Base-by-base conservation (phyloP, 2,329 filamentous ascomycete species). In the Zymoseptoria pseudotritici region DNA sequence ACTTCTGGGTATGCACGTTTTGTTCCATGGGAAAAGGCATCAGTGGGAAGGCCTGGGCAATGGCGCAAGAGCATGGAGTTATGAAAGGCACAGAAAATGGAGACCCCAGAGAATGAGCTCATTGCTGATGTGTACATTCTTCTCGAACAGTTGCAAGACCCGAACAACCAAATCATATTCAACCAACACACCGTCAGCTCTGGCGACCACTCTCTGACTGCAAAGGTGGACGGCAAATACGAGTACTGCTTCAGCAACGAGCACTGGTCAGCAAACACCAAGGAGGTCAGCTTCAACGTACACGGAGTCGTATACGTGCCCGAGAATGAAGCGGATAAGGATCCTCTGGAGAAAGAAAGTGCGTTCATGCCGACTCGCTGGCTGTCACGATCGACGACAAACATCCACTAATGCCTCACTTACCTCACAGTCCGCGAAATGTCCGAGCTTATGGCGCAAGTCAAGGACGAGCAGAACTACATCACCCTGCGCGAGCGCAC, bases 191-290 rank as follows among this genome's bases (percentile, higher is more conserved):
- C 85, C 61, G 84, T 94, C 61, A 92, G 92, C 64, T 92, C 89
- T 69, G 94, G 94, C 73, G 93, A 97, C 77, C 91, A 95, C 80
- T 90, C 90, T 60, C 97, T 99, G 78, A 88, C 86, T 49, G 92
- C 94, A 56, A 80, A 83, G 69, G 79, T 86, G 72, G 92, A 99
- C 75, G 94, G 94, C 66, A 91, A 89, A 78, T 97, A 89, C 80
- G 81, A 84, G 60, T 99, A 99, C 85, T 99, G 94, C 85, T 99
- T 99, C 80, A 95, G 94, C 78, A 99, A 99, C 78, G 93, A 97
- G 81, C 88, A 94, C 76, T 99, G 93, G 91, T 90, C 90, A 61
- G 91, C 92, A 61, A 91, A 91, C 76, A 95, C 86, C 74, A 99
- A 99, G 79, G 94, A 99, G 77, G 93, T 99, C 57, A 96, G 91